A percentile compares a stretch with the other conserved stretches of the same genome.
These are phyloP conservation scores for Rhodocollybia butyracea DNA, from an alignment of 768 basidiomycete species.

Conservation along the genomic window DNA sequence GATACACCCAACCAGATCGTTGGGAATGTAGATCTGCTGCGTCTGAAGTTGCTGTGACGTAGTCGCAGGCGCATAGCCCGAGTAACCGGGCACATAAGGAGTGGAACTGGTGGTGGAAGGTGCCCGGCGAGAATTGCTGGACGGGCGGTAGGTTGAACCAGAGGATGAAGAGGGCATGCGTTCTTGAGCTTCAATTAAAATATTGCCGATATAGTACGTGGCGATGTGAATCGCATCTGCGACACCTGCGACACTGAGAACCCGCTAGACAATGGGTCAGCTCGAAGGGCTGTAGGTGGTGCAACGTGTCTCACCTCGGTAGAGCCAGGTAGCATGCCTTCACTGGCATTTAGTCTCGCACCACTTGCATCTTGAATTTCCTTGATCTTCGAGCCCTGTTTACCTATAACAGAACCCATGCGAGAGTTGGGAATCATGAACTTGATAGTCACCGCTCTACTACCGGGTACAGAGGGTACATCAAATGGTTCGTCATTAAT, in stretches of 20 bases:
- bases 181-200: conserved; percentile 90
- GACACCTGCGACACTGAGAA: conserved; percentile 95
- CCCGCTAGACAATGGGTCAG: no score
- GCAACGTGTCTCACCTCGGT: conserved; percentile 71
- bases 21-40: conserved; percentile 98
- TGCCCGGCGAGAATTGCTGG: conserved; percentile 50
- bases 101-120: conserved; percentile 41
- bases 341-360: conserved; percentile 92
- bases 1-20: conserved; percentile 94
- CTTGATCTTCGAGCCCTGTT: conserved; percentile 96
- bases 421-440: conserved; percentile 99
- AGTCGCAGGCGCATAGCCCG: conserved; percentile 44
- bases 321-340: conserved; percentile 98
- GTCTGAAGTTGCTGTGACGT: conserved; percentile 81
- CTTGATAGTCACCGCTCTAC: conserved; percentile 98
- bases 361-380: conserved; percentile 99
- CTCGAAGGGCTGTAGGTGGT: no score
- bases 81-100: conserved; percentile 71
- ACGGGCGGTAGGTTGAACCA: conserved; percentile 67
- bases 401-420: conserved; percentile 99
- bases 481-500: conserved; percentile 99
- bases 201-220: conserved; percentile 98
- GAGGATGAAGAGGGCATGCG: conserved; percentile 71
- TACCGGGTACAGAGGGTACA: conserved; percentile 94
- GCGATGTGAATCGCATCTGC: conserved; percentile 99